Conservation (phyloP, 768 basidiomycete genomes). For the Boletus rufocinnamomeus region DNA sequence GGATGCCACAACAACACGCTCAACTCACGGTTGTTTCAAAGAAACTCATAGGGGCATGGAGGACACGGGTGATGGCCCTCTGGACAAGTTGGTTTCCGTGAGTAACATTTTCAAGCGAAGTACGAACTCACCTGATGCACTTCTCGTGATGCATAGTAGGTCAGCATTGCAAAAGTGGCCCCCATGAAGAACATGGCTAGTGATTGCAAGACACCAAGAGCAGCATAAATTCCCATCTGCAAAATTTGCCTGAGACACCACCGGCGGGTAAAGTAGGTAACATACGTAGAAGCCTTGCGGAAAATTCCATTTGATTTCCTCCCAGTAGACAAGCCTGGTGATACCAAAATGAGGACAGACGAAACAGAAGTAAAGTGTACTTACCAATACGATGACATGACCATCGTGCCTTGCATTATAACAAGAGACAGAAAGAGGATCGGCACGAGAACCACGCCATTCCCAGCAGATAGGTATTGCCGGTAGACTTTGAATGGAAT, state of each 20-base stretch:
- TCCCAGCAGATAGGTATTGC: slow-evolving; percentile 68
- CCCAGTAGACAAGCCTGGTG: slow-evolving; percentile 75
- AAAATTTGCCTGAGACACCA: slow-evolving; percentile 1
- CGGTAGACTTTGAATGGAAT: slow-evolving; percentile 35
- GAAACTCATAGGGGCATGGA: slow-evolving; percentile 88
- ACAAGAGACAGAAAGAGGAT: slow-evolving; percentile 59
- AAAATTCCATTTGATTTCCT: slow-evolving; percentile 51
- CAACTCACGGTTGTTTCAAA: slow-evolving; percentile 76
- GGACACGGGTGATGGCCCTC: slow-evolving; percentile 65
- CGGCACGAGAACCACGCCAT: slow-evolving; percentile 65
- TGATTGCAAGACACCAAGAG: slow-evolving; percentile 70
- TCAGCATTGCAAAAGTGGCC: slow-evolving; percentile 59
- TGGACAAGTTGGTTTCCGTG: slow-evolving; percentile 23
- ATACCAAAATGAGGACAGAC: not conserved
- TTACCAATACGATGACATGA: slow-evolving; percentile 76
- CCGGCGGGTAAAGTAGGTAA: slow-evolving; percentile 33
- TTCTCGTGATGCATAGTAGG: slow-evolving; percentile 73
- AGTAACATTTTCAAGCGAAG: not conserved
- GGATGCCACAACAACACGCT: not conserved
- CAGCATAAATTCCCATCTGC: slow-evolving; percentile 83
- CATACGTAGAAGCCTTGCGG: slow-evolving; percentile 72
- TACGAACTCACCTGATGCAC: slow-evolving; percentile 55
- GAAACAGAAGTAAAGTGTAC: slow-evolving; percentile 19
- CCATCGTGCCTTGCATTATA: slow-evolving; percentile 66
- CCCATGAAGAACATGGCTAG: slow-evolving; percentile 70